A percentile compares a stretch with the other conserved stretches of the same genome.
Evolutionary conservation across 306 rosid species (phyloP).

Genomic region (Clitoria ternatea): DNA sequence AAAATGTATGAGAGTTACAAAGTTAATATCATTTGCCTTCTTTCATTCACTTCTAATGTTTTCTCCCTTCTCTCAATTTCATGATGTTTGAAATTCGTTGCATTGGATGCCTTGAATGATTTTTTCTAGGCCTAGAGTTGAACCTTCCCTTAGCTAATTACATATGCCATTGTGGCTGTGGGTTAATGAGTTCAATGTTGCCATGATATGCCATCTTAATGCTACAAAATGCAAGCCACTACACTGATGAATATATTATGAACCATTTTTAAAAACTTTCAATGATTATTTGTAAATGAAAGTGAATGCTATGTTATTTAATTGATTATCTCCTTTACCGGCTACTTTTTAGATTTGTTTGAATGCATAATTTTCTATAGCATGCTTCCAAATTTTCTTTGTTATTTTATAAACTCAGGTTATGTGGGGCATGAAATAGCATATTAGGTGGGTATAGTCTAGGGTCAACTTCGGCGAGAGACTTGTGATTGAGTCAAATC

Average conservation of each 20-base stretch:
- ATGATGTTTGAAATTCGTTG: neutral
- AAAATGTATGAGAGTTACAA: constrained; percentile 14
- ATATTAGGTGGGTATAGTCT: constrained; percentile 28
- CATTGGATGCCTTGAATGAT: neutral
- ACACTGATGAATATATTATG: too few relatives aligned
- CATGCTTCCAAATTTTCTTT: neutral
- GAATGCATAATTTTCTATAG: neutral
- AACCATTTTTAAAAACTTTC: too few relatives aligned
- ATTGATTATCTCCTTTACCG: neutral
- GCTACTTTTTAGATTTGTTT: constrained; percentile 2
- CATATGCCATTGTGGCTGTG: neutral
- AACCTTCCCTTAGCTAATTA: neutral
- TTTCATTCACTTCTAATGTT: neutral
- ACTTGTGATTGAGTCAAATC: constrained; percentile 41
- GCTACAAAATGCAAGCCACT: neutral
- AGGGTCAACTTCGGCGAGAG: constrained; percentile 43
- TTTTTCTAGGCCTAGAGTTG: neutral
- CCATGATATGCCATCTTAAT: constrained; percentile 20
- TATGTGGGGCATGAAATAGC: constrained; percentile 21
- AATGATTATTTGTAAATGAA: neutral
- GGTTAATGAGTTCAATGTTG: constrained; percentile 22
- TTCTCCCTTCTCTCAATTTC: neutral
- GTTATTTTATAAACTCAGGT: constrained; percentile 10
- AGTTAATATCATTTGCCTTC: constrained; percentile 10
- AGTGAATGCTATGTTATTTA: neutral